Evolutionary conservation across 169 alveolate species (phyloP), one percentile per base, ranked within the genome.

Genomic region (Amoebophrya sp.): DNA sequence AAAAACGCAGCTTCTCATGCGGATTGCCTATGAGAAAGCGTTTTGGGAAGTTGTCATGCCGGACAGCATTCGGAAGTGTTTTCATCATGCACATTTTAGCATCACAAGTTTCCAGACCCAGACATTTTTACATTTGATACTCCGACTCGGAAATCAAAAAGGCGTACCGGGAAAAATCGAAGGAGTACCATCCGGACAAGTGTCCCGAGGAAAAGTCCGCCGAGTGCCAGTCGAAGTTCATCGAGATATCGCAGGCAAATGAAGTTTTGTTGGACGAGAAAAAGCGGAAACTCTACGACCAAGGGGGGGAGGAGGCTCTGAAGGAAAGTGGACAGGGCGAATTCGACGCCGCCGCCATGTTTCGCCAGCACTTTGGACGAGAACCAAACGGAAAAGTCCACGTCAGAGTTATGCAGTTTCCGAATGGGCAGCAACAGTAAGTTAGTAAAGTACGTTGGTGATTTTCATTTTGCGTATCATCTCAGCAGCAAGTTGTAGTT

Each of bases 301-400:
- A 66, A 25, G 83, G 83, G 35, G 83, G 83, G 32, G 83, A 66
- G 83, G 83, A 66, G 10, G 83, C 83, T 2, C 35, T 66, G 35
- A 66, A 66, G 35, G 83, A 66, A 66, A 25, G 83, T 2, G 83
- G 83, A n/a, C 83, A 66, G 32, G 83, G 83, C 10, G 83, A 66
- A 25, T 66, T 66, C 35, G 83, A 66, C 83, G 83, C 83, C 35
- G 83, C 83, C 0, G 83, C 83, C 12, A 66, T 66, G 83, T 66
- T 66, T 25, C 83, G 83, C 35, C 83, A 66, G 32, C 83, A 66
- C 35, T 66, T 66, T 25, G 83, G 83, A 1, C 12, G 83, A n/a
- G 83, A 66, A n/a, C 83, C 83, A 66, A 66, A 66, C 83, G 83
- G 83, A 25, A 66, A 66, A 66, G 83, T 66, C 10, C 83, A 66